Evolutionary conservation across 495 filamentous ascomycete genomes (phyloP).

Genomic region (Polyplosphaeria fusca): DNA sequence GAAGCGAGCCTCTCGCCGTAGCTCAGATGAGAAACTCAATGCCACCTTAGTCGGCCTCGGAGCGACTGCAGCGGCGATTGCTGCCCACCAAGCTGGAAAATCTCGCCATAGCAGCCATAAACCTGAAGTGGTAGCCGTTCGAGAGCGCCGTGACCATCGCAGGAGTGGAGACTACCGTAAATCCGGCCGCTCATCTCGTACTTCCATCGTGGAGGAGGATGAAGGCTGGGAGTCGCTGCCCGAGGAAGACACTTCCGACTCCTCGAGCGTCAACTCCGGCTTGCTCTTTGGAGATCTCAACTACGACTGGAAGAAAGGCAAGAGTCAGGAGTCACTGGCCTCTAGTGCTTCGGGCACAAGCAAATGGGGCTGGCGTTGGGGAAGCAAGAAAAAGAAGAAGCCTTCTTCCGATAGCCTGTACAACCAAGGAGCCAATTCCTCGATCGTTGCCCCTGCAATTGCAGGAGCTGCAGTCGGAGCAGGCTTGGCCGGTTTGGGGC

Average conservation of each 20-base stretch:
- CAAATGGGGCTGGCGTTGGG: constrained; percentile 61
- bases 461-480: constrained; percentile 23
- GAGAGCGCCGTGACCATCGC: constrained; percentile 36
- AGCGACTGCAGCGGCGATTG: constrained; percentile 56
- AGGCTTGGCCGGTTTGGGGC: constrained; percentile 16
- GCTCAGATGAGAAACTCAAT: constrained; percentile 49
- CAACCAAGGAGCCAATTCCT: constrained; percentile 10
- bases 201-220: constrained; percentile 14
- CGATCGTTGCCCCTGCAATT: constrained; percentile 17
- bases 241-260: constrained; percentile 45
- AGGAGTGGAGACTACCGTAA: constrained; percentile 10
- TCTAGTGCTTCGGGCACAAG: constrained; percentile 53
- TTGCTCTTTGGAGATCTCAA: constrained; percentile 57
- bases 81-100: constrained; percentile 47
- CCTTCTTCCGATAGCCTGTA: constrained; percentile 23
- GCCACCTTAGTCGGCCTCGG: constrained; percentile 56
- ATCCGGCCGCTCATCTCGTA: constrained; percentile 2
- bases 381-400: constrained; percentile 46
- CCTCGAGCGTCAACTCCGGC: constrained; percentile 50
- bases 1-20: constrained; percentile 18
- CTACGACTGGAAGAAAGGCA: constrained; percentile 37
- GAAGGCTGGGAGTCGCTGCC: constrained; percentile 65
- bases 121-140: constrained; percentile 42
- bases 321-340: constrained; percentile 50
- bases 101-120: constrained; percentile 36